Evolutionary conservation across 805 yeast species (phyloP), one percentile per base, ranked within the genome.

Genomic region (Lipomyces orientalis): DNA sequence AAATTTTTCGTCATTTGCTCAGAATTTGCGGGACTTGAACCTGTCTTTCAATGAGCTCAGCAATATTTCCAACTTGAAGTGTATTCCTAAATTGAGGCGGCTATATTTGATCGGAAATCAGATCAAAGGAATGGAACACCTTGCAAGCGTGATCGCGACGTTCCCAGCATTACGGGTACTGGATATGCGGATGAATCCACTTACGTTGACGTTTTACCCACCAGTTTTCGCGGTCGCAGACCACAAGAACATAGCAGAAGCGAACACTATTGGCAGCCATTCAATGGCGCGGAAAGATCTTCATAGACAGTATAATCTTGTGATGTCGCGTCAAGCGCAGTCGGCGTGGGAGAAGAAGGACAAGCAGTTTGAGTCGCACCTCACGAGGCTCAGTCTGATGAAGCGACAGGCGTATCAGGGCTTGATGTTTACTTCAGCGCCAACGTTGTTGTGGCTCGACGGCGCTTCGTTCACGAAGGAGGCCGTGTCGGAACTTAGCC

Each of bases 21-120:
- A 75, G 54, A 78, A 78, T 61, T 63, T 79, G 29, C 71, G 80
- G 10, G 80, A 76, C 33, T 67, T 78, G n/a, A 75, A 79, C 61
- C 64, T 78, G 46, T 74, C 76, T 9, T 72, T 74, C 70, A 78
- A 78, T 66, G 57, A 68, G 62, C 37, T 78, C 1, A 37, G 54
- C 29, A 78, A 75, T 60, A 54, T 79, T 2, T 35, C 67, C 2
- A 73, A 75, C 12, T 67, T 79, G 29, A 61, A 63, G 59, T 68
- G 67, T 25, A 74, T 78, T 29, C 75, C 75, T 22, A 71, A 73
- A 64, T 71, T 78, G 59, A 61, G 73, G 16, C 65, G 73, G 12
- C 60, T 78, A 52, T 75, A 73, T 59, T 58, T 78, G 37, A 71
- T 67, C 25, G 75, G 75, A 3, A 78, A 78, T 60, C 64, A 69